A percentile compares a stretch with the other conserved stretches of the same genome.
Conservation (phyloP, 306 rosid genomes). For the Fragaria iinumae region DNA sequence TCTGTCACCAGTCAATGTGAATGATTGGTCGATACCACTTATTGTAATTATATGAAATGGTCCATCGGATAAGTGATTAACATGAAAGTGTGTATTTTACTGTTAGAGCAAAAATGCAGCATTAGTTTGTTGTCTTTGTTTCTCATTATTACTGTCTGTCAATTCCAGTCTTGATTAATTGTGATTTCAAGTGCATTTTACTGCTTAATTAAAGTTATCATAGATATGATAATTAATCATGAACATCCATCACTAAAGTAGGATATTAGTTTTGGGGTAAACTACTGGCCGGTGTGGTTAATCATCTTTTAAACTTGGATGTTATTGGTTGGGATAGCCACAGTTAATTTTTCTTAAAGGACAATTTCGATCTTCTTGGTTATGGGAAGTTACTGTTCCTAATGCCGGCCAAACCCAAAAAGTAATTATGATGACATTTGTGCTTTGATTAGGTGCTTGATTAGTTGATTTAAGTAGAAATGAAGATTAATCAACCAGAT, state of each 20-base stretch:
- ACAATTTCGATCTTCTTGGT: conserved; percentile 2
- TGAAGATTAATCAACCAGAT: conserved; percentile 18
- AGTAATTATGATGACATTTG: conserved; percentile 7
- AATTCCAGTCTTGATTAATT: conserved; percentile 32
- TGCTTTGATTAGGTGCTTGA: conserved; percentile 35
- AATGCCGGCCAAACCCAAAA: conserved; percentile 13
- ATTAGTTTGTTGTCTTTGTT: conserved; percentile 25
- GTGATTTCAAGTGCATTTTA: conserved; percentile 34
- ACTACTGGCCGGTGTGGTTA: conserved; percentile 33
- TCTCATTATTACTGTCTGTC: conserved; percentile 53
- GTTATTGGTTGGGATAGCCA: conserved; percentile 3
- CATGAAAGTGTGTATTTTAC: not conserved
- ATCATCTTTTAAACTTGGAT: conserved; percentile 13
- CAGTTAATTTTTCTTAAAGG: not conserved
- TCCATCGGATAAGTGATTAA: conserved; percentile 32
- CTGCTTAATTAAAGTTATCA: conserved; percentile 12
- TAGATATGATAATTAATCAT: conserved; percentile 34
- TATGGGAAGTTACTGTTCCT: conserved; percentile 15
- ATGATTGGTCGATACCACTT: conserved; percentile 41
- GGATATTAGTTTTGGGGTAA: conserved; percentile 27
- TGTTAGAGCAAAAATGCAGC: not conserved
- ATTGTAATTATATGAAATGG: conserved; percentile 21
- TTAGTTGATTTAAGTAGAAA: conserved; percentile 23
- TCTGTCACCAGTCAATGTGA: conserved; percentile 20
- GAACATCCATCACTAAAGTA: conserved; percentile 33